Evolutionary conservation across 176 grass and related monocot species (phyloP), one percentile per base, ranked within the genome.

Genomic region (Juncus effusus): DNA sequence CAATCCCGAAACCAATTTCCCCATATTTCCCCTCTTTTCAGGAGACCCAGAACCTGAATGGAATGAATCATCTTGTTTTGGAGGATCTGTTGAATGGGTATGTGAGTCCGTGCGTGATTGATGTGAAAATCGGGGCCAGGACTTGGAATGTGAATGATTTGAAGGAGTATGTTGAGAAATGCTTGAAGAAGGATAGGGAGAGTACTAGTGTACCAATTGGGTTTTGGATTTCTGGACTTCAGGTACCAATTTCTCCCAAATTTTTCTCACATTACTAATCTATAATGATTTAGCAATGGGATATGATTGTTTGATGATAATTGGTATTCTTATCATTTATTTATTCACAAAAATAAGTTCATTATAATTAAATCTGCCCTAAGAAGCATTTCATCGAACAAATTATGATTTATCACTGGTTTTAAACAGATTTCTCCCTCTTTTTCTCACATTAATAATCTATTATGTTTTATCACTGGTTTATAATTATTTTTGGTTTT

Each of bases 91-190:
- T 89, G 65, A 19, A 64, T 2, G 93, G 81, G 3, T 45, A 86
- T 61, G 15, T 47, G 3, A 50, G 41, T 13, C 93, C 93, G 36
- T 91, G 71, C 63, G 60, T 97, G 15, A 60, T 78, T 39, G 93
- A 97, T 79, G 19, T 97, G 79, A 97, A 92, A 85, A 97, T 97
- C 63, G 93, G 93, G 56, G 78, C 85, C 0, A 73, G 76, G 45
- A 89, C 88, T 0, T 97, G 88, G 88, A 81, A 83, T 11, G 80
- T 72, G 1, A 6, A 42, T 36, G 56, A 64, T 9, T 38, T 85
- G n/a, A 82, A 92, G 28, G 59, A 76, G 60, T 86, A 97, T 75
- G 44, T 92, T 64, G 3, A 16, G 35, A 97, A 97, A 66, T 89
- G 82, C 82, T 63, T 97, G 45, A 67, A 60, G 74, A 92, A 82